phyloP scores from a whole-genome alignment of 495 filamentous ascomycete genomes.

The Saxophila tyrrhenica region DNA sequence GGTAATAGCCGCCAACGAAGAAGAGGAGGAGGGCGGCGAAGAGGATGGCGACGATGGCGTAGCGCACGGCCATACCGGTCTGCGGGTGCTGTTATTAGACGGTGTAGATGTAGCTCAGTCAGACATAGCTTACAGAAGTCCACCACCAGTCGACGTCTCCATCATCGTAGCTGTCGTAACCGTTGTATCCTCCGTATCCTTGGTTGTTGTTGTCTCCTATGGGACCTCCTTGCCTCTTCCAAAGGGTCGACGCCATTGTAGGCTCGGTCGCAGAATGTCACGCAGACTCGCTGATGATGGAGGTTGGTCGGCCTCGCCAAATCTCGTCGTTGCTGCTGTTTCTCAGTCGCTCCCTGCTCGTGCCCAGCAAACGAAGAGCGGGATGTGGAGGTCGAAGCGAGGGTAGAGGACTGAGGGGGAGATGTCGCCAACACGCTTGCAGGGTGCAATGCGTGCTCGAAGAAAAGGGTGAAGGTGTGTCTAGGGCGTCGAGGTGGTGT shows the following conservation, averaged over 20 bases:
- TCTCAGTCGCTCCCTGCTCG: no score
- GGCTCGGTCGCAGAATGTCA: not conserved
- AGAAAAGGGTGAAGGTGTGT: no score
- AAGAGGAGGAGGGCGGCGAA: constrained; percentile 42
- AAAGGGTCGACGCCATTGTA: not conserved
- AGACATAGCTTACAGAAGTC: constrained; percentile 7
- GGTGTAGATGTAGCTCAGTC: not conserved
- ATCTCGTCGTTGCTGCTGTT: not conserved
- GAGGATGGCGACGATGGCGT: constrained; percentile 43
- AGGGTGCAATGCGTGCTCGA: no score
- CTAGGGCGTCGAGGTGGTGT: no score
- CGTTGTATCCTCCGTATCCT: not conserved
- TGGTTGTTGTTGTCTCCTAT: not conserved
- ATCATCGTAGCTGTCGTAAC: constrained; percentile 1
- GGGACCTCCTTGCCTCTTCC: not conserved
- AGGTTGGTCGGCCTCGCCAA: not conserved
- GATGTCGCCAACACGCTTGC: no score
- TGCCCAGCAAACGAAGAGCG: no score
- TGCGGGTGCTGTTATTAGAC: constrained; percentile 16
- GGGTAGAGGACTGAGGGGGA: no score
- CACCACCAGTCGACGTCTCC: constrained; percentile 12
- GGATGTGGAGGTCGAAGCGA: not conserved
- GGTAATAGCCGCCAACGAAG: constrained; percentile 45
- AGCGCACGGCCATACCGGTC: constrained; percentile 55
- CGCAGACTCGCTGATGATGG: not conserved